These are phyloP conservation scores for Geranium incanum DNA, from an alignment of 441 rosid species.

Conservation along the genomic window DNA sequence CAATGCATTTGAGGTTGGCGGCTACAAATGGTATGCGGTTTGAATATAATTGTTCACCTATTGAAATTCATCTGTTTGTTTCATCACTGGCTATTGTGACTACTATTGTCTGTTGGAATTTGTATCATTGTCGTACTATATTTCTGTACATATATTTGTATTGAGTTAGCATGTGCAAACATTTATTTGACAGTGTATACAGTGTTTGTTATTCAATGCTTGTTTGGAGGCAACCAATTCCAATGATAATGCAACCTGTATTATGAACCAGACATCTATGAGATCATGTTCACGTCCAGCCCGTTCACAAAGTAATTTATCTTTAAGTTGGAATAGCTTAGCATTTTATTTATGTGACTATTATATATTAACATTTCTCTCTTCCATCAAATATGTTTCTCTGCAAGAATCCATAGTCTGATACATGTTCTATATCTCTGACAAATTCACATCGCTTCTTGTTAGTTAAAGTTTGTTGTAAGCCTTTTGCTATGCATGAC, in stretches of 20 bases:
- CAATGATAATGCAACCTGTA: background rate
- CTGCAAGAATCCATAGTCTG: background rate
- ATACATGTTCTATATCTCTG: background rate
- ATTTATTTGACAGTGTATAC: no score
- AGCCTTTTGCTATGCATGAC: background rate
- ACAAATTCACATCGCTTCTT: no score
- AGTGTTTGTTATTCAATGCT: no score
- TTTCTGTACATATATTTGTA: no score
- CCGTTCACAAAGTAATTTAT: background rate
- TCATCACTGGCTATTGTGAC: background rate
- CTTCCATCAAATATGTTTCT: no score
- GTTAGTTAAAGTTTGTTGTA: no score
- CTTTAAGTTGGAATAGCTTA: background rate
- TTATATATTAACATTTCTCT: no score
- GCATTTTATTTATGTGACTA: no score
- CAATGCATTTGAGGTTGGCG: conserved; percentile 72
- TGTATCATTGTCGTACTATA: no score
- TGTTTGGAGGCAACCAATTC: background rate
- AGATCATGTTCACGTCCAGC: background rate
- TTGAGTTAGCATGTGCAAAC: no score
- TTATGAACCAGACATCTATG: background rate
- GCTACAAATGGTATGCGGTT: conserved; percentile 67
- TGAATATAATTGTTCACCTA: conserved; percentile 14
- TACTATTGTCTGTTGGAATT: no score
- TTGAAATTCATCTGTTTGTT: conserved; percentile 4